Conservation (phyloP, 768 basidiomycete genomes). For the Omphalotus guepiniiformis region DNA sequence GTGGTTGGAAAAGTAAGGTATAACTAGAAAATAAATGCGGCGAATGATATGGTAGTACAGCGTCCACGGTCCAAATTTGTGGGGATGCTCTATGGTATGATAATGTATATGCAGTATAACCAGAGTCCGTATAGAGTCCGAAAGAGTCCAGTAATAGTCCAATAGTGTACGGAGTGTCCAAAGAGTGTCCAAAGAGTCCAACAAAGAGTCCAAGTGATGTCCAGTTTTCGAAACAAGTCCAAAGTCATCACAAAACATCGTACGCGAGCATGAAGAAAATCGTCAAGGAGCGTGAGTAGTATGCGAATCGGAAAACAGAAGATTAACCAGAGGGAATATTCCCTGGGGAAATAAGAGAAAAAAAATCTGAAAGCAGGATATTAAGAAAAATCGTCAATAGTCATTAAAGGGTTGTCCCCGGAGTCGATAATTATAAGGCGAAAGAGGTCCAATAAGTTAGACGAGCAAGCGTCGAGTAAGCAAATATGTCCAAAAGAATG, state of each 20-base stretch:
- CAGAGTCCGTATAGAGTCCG: constrained; percentile 1
- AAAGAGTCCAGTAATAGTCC: background rate
- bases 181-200: background rate
- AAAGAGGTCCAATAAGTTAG: background rate
- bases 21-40: too few relatives aligned
- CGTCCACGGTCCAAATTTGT: too few relatives aligned
- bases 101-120: too few relatives aligned
- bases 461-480: background rate
- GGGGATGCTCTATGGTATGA: too few relatives aligned
- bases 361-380: background rate
- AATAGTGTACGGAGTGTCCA: background rate
- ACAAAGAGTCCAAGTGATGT: background rate
- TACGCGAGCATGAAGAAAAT: constrained; percentile 6
- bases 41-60: too few relatives aligned
- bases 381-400: background rate
- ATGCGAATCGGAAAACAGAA: constrained; percentile 6
- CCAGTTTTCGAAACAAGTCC: too few relatives aligned
- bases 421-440: background rate
- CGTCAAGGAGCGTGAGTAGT: constrained; percentile 4
- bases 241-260: background rate
- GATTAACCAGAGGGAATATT: background rate
- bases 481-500: background rate
- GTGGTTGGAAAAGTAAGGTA: too few relatives aligned
- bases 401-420: background rate
- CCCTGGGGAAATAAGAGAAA: constrained; percentile 3